These are phyloP conservation scores for Capronia americana DNA, from an alignment of 2,329 filamentous ascomycete genomes.

Conservation along the genomic window DNA sequence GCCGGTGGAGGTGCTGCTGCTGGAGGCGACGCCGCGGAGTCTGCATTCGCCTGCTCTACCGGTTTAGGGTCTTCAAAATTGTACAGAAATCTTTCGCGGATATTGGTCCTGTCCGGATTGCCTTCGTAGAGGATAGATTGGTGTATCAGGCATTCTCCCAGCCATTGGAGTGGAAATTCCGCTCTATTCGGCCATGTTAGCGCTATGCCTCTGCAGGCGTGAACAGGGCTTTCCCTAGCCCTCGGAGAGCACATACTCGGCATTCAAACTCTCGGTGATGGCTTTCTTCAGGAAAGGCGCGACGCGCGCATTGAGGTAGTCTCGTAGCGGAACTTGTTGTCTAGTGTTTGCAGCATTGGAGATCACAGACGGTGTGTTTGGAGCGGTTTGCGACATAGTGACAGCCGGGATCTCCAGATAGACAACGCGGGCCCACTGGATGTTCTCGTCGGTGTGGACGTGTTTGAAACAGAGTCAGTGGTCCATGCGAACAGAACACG, in stretches of 20 bases:
- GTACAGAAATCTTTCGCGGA: slow-evolving; percentile 38
- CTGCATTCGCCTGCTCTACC: slow-evolving; percentile 11
- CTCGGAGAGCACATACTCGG: slow-evolving; percentile 33
- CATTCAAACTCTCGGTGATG: slow-evolving; percentile 37
- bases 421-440: background rate
- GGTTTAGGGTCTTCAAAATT: slow-evolving; percentile 36
- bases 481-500: background rate
- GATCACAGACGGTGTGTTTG: slow-evolving; percentile 29
- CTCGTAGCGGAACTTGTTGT: slow-evolving; percentile 38
- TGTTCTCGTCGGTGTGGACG: background rate
- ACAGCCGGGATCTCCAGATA: background rate
- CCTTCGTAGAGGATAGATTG: slow-evolving; percentile 40
- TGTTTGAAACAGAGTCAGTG: background rate
- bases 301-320: slow-evolving; percentile 38
- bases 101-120: slow-evolving; percentile 38
- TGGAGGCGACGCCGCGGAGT: slow-evolving; percentile 8
- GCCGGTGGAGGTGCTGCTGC: slow-evolving; percentile 20
- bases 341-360: slow-evolving; percentile 29
- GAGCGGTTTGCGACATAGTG: slow-evolving; percentile 33
- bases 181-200: slow-evolving; percentile 26
- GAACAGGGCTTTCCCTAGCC: background rate
- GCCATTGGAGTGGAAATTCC: slow-evolving; percentile 40
- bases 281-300: slow-evolving; percentile 40
- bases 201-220: background rate
- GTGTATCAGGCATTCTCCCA: slow-evolving; percentile 41